Base-by-base conservation (phyloP, 495 filamentous ascomycete genomes). In the Poronia punctata region DNA sequence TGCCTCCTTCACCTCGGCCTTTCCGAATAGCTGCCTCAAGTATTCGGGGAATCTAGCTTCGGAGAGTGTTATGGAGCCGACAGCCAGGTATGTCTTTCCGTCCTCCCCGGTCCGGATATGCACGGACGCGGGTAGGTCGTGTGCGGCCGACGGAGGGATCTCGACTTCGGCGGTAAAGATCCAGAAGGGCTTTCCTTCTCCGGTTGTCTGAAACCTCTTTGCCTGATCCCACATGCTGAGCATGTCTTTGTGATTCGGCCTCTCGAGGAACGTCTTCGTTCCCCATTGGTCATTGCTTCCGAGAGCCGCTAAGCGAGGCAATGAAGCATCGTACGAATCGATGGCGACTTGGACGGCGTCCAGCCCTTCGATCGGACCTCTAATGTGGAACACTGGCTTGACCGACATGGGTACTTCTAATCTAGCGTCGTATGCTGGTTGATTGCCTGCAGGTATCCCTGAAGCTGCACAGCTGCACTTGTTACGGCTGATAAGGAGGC, bases 161-260 rank as follows among this genome's bases (percentile, higher is more conserved):
- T 36, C 40, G 24, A 25, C 24, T 30, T 43, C 40, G 25, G 36
- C 30, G 32, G 36, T 11, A 33, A 43, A 35, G 24, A 43, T 16
- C 18, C 12, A 20, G 16, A 43, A 19, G 2, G 40, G 32, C 3
- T 28, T 19, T 2, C 32, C 40, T 12, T 43, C 40, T 12, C 40
- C 24, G 1, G 40, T 43, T 8, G 11, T 6, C 24, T 36, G 40
- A 17, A 35, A 36, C 9, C 24, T 26, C 2, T 14, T 6, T 3
- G 40, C 40, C 11, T 43, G 31, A 5, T 22, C 15, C 14, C 16
- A 22, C 8, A 29, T 9, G 16, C 28, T 16, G 24, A 28, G 14
- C 23, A 10, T 23, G 2, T 28, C 24, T 4, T 30, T 30, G 4
- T 17, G 1, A 25, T 14, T 5, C 2, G n/a, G 9, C 14, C 32